Base-by-base conservation (phyloP, 805 yeast species). In the Sungouiozyma intestinalis region DNA sequence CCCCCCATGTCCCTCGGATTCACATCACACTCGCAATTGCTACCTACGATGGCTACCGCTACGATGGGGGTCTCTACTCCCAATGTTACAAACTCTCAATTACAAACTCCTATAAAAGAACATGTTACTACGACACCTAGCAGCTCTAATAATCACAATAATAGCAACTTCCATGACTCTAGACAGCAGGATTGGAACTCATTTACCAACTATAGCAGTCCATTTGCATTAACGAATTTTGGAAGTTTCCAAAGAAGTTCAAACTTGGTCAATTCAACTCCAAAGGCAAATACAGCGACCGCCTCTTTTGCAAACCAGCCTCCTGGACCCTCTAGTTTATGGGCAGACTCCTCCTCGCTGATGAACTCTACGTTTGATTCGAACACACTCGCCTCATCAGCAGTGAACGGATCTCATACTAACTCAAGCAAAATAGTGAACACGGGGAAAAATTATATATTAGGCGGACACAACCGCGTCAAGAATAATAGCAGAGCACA, bases 381-480 rank as follows among this genome's bases (percentile, higher is more conserved):
- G 11, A 24, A 24, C 11, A 24, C 29, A 6, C 29, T 24, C 11
- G 29, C 29, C 11, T 24, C 29, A 7, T 7, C 29, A 7, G 11
- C 29, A 24, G 29, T 24, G 6, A 24, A 24, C 29, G 11, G 29
- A 24, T 24, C 29, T 6, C 29, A 7, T 24, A 6, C 6, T 7
- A 24, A 24, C 11, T 24, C 29, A 32, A 48, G 45, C 29, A 56
- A 51, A 42, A 52, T 54, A 4, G 63, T 58, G 2, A 58, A 45
- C 35, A 57, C 63, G 8, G 64, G 64, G 3, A 60, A 60, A 39
- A 59, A 57, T 43, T 59, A 59, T 39, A 59, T 60, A 16, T 45
- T 59, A 9, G 63, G 63, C 11, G 65, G 63, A 3, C 63, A 57
- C 39, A 55, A 52, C 35, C 40, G 56, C 31, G 49, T 52, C 27